Base-by-base conservation (phyloP, 345 rosid species). In the Salix koriyanagi region DNA sequence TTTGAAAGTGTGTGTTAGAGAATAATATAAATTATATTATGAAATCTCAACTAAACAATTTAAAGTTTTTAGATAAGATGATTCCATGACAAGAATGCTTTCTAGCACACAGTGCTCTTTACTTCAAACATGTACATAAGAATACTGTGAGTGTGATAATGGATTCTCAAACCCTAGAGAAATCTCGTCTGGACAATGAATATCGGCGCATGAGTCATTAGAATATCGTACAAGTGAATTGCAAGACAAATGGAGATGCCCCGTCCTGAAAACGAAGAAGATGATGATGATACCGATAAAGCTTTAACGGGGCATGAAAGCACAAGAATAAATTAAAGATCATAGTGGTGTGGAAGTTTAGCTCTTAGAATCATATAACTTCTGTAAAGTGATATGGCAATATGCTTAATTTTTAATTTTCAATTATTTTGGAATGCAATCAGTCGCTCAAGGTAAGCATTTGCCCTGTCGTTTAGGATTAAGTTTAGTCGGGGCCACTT, bases 21-120 rank as follows among this genome's bases (percentile, higher is more conserved):
- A 36, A 36, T 36, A 36, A 5, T 5, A 5, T 34, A 34, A 34
- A 34, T 5, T 1, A 4, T 34, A 34, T 34, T 4, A 1, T 34
- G 1, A 5, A 34, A 0, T 5, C 1, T 34, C 1, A 4, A 4
- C 1, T 34, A 34, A 34, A 34, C 1, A 4, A 0, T 34, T 34
- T 4, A 34, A 34, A 34, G 0, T 34, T 34, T 4, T 34, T 34
- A 34, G 0, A 4, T 34, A 0, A 4, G 6, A 34, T 34, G 1
- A 34, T 34, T 30, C 0, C 4, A 30, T 3, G 0, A 30, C 34
- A 32, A 32, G 5, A 32, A 32, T 4, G 5, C 5, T 32, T 32
- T 32, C 5, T 32, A 32, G 5, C 1, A 34, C 5, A 34, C 6
- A 32, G 37, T 36, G 7, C 0, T 36, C 37, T 36, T 36, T 36